phyloP scores from a whole-genome alignment of 2,329 filamentous ascomycete genomes.

The Blumeriella jaapii region DNA sequence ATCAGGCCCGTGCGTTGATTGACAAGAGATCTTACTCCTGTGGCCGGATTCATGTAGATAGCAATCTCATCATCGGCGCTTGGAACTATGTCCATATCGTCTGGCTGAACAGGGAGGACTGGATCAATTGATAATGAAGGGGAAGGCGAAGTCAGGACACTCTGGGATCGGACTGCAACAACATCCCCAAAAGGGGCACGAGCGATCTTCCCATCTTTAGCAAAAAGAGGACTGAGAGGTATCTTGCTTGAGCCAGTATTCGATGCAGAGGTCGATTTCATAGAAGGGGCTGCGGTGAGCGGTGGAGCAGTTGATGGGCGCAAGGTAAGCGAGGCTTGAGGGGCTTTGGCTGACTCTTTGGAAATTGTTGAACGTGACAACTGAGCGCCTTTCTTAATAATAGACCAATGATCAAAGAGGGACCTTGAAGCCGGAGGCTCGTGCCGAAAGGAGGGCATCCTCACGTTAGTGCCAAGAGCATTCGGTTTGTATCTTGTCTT shows the following conservation, averaged over 20 bases:
- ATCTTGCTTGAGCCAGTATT: no score
- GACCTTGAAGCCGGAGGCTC: conserved; percentile 16
- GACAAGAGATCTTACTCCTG: conserved; percentile 38
- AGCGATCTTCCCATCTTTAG: conserved; percentile 5
- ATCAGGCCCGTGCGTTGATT: conserved; percentile 44
- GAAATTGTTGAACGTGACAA: neutral
- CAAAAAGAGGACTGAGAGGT: neutral
- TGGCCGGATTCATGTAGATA: conserved; percentile 51
- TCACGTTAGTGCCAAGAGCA: conserved; percentile 16
- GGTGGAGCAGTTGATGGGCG: conserved; percentile 3
- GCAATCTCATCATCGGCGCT: conserved; percentile 26
- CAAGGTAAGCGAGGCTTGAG: neutral
- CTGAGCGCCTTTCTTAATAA: conserved; percentile 24
- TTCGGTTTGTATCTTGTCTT: conserved; percentile 4
- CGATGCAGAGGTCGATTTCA: neutral
- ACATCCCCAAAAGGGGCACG: neutral
- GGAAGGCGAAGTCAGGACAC: neutral
- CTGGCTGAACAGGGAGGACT: neutral
- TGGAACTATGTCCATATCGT: neutral
- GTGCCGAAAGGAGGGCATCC: conserved; percentile 18
- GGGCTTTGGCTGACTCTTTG: neutral
- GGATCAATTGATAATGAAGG: neutral
- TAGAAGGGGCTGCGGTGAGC: neutral
- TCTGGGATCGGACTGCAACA: neutral
- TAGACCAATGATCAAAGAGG: conserved; percentile 29